Conservation (phyloP, 805 yeast species). For the Myxozyma vanderwaltii region DNA sequence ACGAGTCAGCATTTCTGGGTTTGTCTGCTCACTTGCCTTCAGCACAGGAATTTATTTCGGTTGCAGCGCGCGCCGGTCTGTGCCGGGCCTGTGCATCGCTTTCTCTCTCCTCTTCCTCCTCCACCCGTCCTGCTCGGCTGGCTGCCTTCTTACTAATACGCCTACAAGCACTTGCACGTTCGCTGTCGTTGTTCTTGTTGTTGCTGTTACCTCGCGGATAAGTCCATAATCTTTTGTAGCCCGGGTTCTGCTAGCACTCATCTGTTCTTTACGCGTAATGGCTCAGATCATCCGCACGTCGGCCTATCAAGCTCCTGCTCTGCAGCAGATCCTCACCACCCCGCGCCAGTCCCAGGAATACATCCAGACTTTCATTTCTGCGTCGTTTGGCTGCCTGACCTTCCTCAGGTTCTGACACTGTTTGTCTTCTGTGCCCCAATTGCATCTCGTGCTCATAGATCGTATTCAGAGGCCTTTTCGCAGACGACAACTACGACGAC, state of each 20-base stretch:
- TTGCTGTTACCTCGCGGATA: too few species aligned
- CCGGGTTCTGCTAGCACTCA: too few species aligned
- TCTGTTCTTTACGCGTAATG: slow-evolving; percentile 4
- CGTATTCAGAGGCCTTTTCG: slow-evolving; percentile 53
- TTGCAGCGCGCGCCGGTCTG: not conserved
- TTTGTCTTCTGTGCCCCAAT: not conserved
- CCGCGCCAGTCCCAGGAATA: slow-evolving; percentile 47
- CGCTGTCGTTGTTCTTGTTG: too few species aligned
- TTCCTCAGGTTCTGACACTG: slow-evolving; percentile 42
- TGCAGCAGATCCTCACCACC: slow-evolving; percentile 21
- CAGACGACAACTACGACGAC: slow-evolving; percentile 57
- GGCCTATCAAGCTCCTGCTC: slow-evolving; percentile 9
- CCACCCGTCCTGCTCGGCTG: not conserved
- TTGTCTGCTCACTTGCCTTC: not conserved
- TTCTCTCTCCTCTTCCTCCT: not conserved
- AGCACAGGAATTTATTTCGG: not conserved
- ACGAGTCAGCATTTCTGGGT: not conserved
- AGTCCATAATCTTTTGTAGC: too few species aligned
- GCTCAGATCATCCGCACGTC: slow-evolving; percentile 19
- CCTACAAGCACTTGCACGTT: not conserved
- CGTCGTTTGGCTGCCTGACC: slow-evolving; percentile 60
- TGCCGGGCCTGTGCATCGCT: not conserved
- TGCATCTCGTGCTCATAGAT: slow-evolving; percentile 1
- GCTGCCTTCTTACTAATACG: not conserved
- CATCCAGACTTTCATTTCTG: slow-evolving; percentile 52